phyloP scores from a whole-genome alignment of 805 yeast species.

The Zygoascus ofunaensis region DNA sequence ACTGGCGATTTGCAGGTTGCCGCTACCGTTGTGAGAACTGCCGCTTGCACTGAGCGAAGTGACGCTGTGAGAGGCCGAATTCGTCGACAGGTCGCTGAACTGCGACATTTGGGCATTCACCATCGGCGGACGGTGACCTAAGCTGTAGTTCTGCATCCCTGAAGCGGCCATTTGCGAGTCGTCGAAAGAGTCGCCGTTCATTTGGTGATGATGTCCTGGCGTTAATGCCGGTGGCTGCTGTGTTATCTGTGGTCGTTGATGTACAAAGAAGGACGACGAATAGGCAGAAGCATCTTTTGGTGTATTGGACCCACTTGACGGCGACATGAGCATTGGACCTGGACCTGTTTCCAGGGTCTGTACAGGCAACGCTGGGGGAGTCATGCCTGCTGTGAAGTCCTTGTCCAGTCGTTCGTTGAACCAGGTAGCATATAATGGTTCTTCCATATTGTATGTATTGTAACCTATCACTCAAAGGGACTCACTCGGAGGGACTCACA shows the following conservation, averaged over 20 bases:
- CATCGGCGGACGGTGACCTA: too few species aligned
- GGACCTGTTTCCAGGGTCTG: not conserved
- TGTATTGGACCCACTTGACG: not conserved
- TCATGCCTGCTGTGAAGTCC: not conserved
- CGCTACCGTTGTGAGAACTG: too few species aligned
- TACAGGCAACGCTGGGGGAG: not conserved
- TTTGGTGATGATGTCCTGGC: not conserved
- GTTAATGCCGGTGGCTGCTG: not conserved
- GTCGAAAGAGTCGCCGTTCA: too few species aligned
- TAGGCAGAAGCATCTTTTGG: not conserved
- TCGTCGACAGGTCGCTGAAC: too few species aligned
- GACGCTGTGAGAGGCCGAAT: too few species aligned
- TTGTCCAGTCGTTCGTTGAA: not conserved
- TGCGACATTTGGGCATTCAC: too few species aligned
- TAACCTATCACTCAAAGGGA: too few species aligned
- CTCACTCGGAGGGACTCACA: too few species aligned
- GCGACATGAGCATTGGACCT: not conserved
- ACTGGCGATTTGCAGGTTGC: too few species aligned
- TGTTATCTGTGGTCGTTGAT: not conserved
- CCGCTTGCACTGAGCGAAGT: too few species aligned
- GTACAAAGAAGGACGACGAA: not conserved
- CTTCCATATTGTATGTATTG: not conserved
- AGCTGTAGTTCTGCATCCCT: not conserved
- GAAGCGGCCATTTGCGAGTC: not conserved
- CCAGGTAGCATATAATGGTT: not conserved